Percentiles rank a stretch among this genome's conserved stretches.
Evolutionary conservation across 345 rosid species (phyloP).

Genomic region (Rhizophora apiculata): DNA sequence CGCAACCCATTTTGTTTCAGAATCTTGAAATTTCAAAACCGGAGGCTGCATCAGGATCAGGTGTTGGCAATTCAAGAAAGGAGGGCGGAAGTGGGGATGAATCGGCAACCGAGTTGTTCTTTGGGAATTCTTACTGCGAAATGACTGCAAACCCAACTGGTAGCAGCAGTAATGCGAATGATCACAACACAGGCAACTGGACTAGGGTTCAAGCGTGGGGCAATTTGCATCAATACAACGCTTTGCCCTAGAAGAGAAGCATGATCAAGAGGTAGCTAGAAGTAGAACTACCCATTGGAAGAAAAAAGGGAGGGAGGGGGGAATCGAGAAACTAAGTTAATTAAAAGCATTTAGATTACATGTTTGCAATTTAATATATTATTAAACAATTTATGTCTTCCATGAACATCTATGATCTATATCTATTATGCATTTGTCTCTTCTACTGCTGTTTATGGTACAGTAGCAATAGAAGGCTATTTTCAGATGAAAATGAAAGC

Average conservation of each 20-base stretch:
- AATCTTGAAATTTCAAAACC: slow-evolving; percentile 50
- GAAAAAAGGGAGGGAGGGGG: background rate
- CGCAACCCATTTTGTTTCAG: slow-evolving; percentile 61
- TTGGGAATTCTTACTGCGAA: slow-evolving; percentile 49
- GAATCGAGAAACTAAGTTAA: background rate
- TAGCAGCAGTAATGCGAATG: slow-evolving; percentile 33
- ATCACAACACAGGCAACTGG: slow-evolving; percentile 27
- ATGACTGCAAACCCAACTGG: slow-evolving; percentile 36
- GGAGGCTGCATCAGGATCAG: slow-evolving; percentile 14
- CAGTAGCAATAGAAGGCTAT: slow-evolving; percentile 1
- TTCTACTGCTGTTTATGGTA: slow-evolving; percentile 15
- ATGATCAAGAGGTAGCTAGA: slow-evolving; percentile 22
- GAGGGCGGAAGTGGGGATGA: slow-evolving; percentile 26
- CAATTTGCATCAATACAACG: slow-evolving; percentile 35
- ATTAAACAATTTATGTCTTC: slow-evolving; percentile 18
- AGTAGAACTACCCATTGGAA: background rate
- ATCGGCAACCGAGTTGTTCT: slow-evolving; percentile 55
- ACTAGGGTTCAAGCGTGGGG: slow-evolving; percentile 42
- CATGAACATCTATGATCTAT: background rate
- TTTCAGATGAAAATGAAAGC: slow-evolving; percentile 6
- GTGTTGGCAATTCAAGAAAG: slow-evolving; percentile 32
- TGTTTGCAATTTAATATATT: slow-evolving; percentile 14
- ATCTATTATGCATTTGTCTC: background rate
- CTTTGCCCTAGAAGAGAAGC: slow-evolving; percentile 39
- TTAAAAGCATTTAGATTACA: slow-evolving; percentile 27